A percentile compares a stretch with the other conserved stretches of the same genome.
Evolutionary conservation across 2,329 filamentous ascomycete species (phyloP).

Genomic region (Fusarium devonianum): DNA sequence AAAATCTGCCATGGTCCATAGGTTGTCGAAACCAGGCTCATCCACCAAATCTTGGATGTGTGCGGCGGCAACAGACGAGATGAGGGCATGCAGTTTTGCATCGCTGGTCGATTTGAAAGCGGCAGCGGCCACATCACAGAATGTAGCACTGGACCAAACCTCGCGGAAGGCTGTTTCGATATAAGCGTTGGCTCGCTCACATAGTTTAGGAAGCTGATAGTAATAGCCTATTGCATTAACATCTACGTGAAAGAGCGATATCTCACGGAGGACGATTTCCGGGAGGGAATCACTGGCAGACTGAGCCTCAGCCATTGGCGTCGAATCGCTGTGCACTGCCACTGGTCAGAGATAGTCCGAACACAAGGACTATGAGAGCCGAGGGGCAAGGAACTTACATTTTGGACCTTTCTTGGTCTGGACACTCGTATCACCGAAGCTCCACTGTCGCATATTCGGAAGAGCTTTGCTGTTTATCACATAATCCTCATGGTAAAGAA

Average conservation of each 20-base stretch:
- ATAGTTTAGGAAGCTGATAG: constrained; percentile 25
- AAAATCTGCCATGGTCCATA: background rate
- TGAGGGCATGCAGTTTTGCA: background rate
- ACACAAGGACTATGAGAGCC: too few species aligned
- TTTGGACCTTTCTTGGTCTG: too few species aligned
- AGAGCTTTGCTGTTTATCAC: background rate
- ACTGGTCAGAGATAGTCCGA: background rate
- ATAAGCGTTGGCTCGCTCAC: constrained; percentile 12
- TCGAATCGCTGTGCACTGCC: background rate
- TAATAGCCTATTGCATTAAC: constrained; percentile 36
- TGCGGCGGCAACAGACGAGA: background rate
- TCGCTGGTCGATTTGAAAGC: constrained; percentile 1
- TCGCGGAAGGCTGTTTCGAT: constrained; percentile 6
- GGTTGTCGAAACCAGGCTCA: background rate
- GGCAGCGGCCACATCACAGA: background rate
- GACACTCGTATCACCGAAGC: background rate
- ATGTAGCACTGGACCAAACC: background rate
- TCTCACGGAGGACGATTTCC: background rate
- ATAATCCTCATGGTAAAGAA: constrained; percentile 34
- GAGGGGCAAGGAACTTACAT: too few species aligned
- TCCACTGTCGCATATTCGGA: background rate
- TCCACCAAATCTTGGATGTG: background rate
- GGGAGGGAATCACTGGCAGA: background rate
- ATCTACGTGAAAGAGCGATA: constrained; percentile 23
- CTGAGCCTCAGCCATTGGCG: background rate